Evolutionary conservation across 495 filamentous ascomycete species (phyloP).

Genomic region (Hypoxylon crocopeplum): DNA sequence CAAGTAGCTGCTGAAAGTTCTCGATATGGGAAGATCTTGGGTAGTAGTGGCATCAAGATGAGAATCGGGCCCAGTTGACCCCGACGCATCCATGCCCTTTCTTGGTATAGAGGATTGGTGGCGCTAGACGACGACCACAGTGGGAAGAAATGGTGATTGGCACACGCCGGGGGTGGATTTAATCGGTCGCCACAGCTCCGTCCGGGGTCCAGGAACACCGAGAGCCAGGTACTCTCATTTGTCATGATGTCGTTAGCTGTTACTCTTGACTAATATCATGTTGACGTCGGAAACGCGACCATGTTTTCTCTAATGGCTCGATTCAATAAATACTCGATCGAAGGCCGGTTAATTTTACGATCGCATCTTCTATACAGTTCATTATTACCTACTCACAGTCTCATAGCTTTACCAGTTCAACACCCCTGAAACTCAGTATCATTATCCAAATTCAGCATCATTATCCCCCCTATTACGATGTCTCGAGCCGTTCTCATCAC

Average conservation of each 20-base stretch:
- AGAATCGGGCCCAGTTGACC: slow-evolving; percentile 5
- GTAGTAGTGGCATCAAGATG: neutral
- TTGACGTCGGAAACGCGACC: slow-evolving; percentile 7
- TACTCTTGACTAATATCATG: slow-evolving; percentile 12
- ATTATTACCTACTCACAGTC: neutral
- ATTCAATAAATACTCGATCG: slow-evolving; percentile 2
- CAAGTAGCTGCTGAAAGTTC: too few relatives aligned
- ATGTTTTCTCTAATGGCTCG: neutral
- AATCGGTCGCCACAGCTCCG: slow-evolving; percentile 22
- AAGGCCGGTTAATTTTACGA: neutral
- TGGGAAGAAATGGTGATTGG: neutral
- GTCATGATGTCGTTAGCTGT: slow-evolving; percentile 12
- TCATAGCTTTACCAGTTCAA: neutral
- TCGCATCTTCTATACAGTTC: neutral
- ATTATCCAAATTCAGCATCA: neutral
- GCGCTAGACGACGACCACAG: too few relatives aligned
- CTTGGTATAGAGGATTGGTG: too few relatives aligned
- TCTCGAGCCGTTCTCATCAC: slow-evolving; percentile 61
- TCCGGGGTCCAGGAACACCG: slow-evolving; percentile 11
- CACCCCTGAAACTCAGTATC: neutral
- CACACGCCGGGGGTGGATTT: slow-evolving; percentile 13
- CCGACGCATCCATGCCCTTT: neutral
- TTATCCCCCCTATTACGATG: slow-evolving; percentile 15
- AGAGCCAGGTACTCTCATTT: slow-evolving; percentile 17
- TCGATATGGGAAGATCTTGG: too few relatives aligned